Percentiles rank a stretch among this genome's conserved stretches.
Conservation (phyloP, 371 early-diverging fungal genomes). For the Lichtheimia hyalospora region DNA sequence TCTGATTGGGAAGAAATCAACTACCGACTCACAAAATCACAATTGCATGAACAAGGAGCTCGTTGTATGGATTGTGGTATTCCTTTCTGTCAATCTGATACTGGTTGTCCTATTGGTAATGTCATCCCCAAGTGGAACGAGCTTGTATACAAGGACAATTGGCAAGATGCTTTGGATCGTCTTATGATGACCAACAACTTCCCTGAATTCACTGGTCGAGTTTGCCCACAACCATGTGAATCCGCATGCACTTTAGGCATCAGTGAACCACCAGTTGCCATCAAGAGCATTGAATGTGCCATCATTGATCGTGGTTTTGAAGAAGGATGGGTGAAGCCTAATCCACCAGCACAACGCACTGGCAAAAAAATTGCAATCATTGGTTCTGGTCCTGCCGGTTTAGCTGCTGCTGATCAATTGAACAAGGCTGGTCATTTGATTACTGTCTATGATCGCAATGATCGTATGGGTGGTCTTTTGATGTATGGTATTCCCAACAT, state of each 20-base stretch:
- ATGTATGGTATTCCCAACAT: conserved; percentile 99
- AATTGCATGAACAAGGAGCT: conserved; percentile 91
- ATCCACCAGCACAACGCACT: conserved; percentile 76
- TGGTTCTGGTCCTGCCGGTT: conserved; percentile 95
- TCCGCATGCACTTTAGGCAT: conserved; percentile 75
- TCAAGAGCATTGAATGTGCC: conserved; percentile 96
- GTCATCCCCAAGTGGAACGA: conserved; percentile 99
- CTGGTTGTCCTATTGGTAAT: conserved; percentile 96
- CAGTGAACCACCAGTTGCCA: conserved; percentile 88
- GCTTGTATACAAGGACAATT: conserved; percentile 89
- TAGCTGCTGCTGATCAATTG: conserved; percentile 95
- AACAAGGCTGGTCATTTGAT: conserved; percentile 94
- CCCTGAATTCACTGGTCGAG: conserved; percentile 83
- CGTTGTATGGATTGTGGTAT: conserved; percentile 98
- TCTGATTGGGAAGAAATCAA: conserved; percentile 95
- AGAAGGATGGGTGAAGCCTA: conserved; percentile 93
- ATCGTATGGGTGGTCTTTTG: conserved; percentile 92
- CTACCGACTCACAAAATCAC: conserved; percentile 72
- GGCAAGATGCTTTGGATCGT: conserved; percentile 92
- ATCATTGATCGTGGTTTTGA: conserved; percentile 95
- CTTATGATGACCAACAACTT: conserved; percentile 97
- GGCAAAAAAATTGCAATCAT: conserved; percentile 87
- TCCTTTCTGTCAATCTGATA: conserved; percentile 96
- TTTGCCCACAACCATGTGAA: conserved; percentile 88
- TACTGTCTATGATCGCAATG: conserved; percentile 95